Conservation (phyloP, 768 basidiomycete genomes). For the Boletus sp. region DNA sequence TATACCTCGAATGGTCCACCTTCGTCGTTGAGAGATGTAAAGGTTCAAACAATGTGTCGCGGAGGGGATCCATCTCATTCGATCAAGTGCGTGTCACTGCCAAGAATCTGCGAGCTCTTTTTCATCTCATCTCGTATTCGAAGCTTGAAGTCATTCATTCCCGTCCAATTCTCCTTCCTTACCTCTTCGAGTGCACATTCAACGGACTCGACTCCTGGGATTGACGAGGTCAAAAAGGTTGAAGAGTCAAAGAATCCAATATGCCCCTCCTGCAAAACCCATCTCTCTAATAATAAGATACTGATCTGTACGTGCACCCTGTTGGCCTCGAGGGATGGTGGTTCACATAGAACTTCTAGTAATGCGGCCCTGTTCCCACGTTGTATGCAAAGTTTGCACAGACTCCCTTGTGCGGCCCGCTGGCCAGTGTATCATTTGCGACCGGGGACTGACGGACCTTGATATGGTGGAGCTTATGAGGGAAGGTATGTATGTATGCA, state of each 20-base stretch:
- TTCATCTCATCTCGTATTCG: conserved; percentile 3
- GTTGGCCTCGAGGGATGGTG: neutral
- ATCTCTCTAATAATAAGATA: conserved; percentile 72
- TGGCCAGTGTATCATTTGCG: conserved; percentile 87
- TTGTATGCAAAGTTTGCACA: conserved; percentile 86
- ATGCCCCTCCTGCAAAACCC: conserved; percentile 87
- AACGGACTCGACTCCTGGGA: conserved; percentile 37
- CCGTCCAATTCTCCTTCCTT: conserved; percentile 72
- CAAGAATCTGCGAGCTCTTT: neutral
- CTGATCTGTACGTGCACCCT: conserved; percentile 54
- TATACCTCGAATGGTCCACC: conserved; percentile 61
- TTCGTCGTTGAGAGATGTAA: conserved; percentile 70
- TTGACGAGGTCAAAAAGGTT: conserved; percentile 35
- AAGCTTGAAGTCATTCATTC: conserved; percentile 79
- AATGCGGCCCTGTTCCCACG: conserved; percentile 86
- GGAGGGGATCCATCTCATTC: conserved; percentile 77
- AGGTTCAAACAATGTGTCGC: conserved; percentile 85
- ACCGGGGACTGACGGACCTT: conserved; percentile 56
- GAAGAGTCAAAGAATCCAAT: conserved; percentile 63
- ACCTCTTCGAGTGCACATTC: conserved; percentile 38
- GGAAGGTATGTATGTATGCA: conserved; percentile 65
- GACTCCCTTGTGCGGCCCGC: conserved; percentile 79
- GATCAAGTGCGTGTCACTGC: conserved; percentile 54
- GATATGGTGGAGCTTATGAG: conserved; percentile 83
- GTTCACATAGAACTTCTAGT: conserved; percentile 39